Percentiles rank a stretch among this genome's conserved stretches.
Conservation (phyloP, 139 green algal genomes). For the Marvania coccoides region DNA sequence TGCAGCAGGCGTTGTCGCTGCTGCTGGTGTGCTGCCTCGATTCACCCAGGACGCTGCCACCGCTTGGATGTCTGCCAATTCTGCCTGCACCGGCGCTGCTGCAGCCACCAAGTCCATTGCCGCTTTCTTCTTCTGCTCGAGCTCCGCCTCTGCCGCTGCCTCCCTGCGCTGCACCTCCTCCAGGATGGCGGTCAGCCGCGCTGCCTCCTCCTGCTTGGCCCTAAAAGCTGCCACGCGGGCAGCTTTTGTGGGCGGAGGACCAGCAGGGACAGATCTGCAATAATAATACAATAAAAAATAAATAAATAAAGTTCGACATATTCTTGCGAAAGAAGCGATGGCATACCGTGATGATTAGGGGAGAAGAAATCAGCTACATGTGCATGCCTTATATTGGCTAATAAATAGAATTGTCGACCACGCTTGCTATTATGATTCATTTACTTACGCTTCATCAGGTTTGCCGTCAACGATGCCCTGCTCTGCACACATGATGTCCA, state of each 20-base stretch:
- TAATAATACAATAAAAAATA: no score
- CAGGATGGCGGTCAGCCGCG: neutral
- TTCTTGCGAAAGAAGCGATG: no score
- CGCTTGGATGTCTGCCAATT: neutral
- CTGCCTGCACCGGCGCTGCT: neutral
- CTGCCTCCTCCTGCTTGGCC: conserved; percentile 2
- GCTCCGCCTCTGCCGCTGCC: neutral
- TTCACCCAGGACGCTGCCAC: neutral
- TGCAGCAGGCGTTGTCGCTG: no score
- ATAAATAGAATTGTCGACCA: no score
- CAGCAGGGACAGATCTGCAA: no score
- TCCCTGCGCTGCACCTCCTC: neutral
- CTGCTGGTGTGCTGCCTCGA: no score
- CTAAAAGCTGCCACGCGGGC: neutral
- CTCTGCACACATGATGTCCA: conserved; percentile 5
- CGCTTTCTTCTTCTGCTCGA: conserved; percentile 1
- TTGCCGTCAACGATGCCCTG: neutral
- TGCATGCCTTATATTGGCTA: no score
- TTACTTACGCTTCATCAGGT: no score
- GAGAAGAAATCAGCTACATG: no score
- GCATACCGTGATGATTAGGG: no score
- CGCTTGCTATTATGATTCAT: no score
- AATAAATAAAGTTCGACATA: no score
- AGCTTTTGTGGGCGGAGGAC: neutral
- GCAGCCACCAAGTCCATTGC: neutral